These are phyloP conservation scores for Fusarium pseudograminearum DNA, from an alignment of 2,329 filamentous ascomycete genomes.

Conservation along the genomic window DNA sequence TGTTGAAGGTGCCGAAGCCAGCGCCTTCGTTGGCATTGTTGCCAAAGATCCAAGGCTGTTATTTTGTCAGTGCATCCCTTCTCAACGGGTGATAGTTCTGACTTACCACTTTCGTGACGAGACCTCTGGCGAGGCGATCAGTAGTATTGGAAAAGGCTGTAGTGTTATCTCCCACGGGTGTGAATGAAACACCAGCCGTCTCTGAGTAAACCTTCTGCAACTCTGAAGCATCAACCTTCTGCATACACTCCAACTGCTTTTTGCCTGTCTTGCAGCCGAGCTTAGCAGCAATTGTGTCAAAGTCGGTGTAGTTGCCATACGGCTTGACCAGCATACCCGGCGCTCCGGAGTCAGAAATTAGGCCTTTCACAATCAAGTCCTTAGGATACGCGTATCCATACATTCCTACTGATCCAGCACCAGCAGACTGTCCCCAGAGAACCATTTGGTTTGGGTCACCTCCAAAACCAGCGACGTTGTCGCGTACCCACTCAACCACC, in stretches of 20 bases:
- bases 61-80: not conserved
- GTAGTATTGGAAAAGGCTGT: conserved; percentile 17
- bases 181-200: conserved; percentile 6
- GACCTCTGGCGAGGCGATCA: conserved; percentile 1
- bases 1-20: conserved; percentile 12
- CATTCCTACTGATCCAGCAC: conserved; percentile 23
- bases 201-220: conserved; percentile 17
- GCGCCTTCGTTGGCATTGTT: conserved; percentile 32
- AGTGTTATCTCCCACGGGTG: conserved; percentile 5
- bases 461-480: conserved; percentile 5
- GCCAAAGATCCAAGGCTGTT: conserved; percentile 22
- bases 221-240: conserved; percentile 3
- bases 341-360: conserved; percentile 14
- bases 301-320: conserved; percentile 13
- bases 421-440: conserved; percentile 21
- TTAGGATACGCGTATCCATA: conserved; percentile 20
- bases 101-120: conserved; percentile 15
- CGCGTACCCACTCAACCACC: conserved; percentile 21
- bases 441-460: not conserved
- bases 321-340: conserved; percentile 7
- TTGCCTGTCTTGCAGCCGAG: not conserved
- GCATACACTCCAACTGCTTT: conserved; percentile 14
- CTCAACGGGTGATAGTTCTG: rapidly evolving
- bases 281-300: conserved; percentile 7
- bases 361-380: conserved; percentile 9